Conservation (phyloP, 2,329 filamentous ascomycete genomes). For the Fusarium kyushuense region DNA sequence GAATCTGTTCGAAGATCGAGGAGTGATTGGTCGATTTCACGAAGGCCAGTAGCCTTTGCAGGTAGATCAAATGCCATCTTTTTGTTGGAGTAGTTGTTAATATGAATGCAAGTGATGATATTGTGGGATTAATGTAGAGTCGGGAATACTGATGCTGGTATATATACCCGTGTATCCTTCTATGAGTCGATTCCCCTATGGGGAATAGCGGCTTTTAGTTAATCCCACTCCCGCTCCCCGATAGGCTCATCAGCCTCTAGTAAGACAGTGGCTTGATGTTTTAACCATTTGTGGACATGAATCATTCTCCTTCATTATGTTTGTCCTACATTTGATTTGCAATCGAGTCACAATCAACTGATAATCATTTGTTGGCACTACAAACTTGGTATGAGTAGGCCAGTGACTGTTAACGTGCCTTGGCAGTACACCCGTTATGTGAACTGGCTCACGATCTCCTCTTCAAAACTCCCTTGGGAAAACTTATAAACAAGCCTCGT, state of each 20-base stretch:
- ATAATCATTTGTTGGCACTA: no score
- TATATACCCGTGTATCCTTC: no score
- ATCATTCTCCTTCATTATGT: background rate
- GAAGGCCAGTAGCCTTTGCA: conserved; percentile 18
- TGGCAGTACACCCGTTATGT: background rate
- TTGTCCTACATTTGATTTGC: background rate
- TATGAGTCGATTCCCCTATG: background rate
- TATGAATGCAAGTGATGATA: background rate
- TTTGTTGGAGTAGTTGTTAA: no score
- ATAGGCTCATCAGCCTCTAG: background rate
- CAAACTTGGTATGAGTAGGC: no score
- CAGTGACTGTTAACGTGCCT: background rate
- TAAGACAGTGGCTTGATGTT: background rate
- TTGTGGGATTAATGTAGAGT: background rate
- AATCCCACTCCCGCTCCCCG: background rate
- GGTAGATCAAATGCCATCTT: background rate
- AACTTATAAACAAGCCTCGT: conserved; percentile 25
- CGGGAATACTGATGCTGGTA: background rate
- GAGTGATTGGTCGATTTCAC: background rate
- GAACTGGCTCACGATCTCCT: background rate
- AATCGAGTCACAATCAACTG: background rate
- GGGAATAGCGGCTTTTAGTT: background rate
- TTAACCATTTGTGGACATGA: background rate
- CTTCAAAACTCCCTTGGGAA: conserved; percentile 8
- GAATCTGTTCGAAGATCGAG: conserved; percentile 49